These are phyloP conservation scores for Fereydounia khargensis DNA, from an alignment of 1,284 basidiomycete genomes.

Conservation along the genomic window DNA sequence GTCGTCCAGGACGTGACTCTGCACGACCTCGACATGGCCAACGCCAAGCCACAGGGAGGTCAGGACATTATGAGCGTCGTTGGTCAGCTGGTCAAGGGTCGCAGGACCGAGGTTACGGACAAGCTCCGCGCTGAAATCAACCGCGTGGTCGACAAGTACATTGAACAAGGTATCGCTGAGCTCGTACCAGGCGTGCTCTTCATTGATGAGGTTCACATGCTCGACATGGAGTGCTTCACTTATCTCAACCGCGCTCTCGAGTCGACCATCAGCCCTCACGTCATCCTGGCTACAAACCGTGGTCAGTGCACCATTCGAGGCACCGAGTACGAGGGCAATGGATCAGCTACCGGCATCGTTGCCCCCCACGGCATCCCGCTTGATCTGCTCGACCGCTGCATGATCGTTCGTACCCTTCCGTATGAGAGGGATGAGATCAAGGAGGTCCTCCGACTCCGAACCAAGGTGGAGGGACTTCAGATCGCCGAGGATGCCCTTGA, in stretches of 20 bases:
- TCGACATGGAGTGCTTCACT: conserved; percentile 98
- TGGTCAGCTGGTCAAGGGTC: conserved; percentile 91
- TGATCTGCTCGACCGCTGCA: conserved; percentile 89
- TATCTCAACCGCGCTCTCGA: conserved; percentile 95
- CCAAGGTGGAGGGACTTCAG: conserved; percentile 79
- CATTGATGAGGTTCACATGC: conserved; percentile 99
- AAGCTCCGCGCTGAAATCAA: conserved; percentile 94
- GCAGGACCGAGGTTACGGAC: conserved; percentile 93
- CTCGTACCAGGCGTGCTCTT: conserved; percentile 96
- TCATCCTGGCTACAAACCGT: conserved; percentile 93
- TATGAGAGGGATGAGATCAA: conserved; percentile 83
- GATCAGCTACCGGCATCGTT: conserved; percentile 69
- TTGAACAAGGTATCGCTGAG: conserved; percentile 96
- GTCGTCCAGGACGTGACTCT: conserved; percentile 95
- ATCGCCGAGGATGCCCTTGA: conserved; percentile 77
- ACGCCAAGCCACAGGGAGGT: conserved; percentile 86
- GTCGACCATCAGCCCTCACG: conserved; percentile 93
- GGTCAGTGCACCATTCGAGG: conserved; percentile 88
- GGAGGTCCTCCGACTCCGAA: conserved; percentile 80
- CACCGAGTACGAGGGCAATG: conserved; percentile 63
- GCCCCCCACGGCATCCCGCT: conserved; percentile 91
- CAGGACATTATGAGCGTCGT: conserved; percentile 99
- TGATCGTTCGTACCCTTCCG: conserved; percentile 89
- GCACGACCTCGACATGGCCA: conserved; percentile 93
- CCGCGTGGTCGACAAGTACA: conserved; percentile 96